phyloP scores from a whole-genome alignment of 148 eudicot genomes.

The Fallopia convolvulus region DNA sequence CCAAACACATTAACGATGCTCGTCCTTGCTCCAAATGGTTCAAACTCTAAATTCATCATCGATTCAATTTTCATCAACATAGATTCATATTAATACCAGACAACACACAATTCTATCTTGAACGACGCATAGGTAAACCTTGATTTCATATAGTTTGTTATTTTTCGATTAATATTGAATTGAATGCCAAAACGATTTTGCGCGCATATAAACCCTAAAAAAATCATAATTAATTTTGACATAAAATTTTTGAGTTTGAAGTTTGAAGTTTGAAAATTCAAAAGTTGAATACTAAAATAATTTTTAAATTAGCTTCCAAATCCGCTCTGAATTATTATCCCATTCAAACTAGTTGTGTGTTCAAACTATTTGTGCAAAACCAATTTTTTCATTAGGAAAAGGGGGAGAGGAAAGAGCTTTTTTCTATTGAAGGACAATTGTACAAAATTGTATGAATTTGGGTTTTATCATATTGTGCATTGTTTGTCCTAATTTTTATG shows the following conservation, averaged over 20 bases:
- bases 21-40: too few relatives aligned
- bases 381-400: not conserved
- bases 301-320: not conserved
- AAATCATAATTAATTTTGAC: not conserved
- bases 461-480: not conserved
- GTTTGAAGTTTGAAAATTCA: not conserved
- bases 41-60: not conserved
- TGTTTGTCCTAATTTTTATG: too few relatives aligned
- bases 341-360: not conserved
- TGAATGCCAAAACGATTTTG: not conserved
- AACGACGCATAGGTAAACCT: not conserved
- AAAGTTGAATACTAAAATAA: not conserved
- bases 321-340: not conserved
- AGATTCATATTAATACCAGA: not conserved
- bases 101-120: not conserved
- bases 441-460: not conserved
- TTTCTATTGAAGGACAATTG: not conserved
- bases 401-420: not conserved
- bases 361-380: not conserved
- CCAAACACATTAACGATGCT: not conserved
- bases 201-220: not conserved
- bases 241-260: not conserved
- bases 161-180: not conserved
- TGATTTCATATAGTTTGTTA: not conserved
- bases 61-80: not conserved